Base-by-base conservation (phyloP, 2,329 filamentous ascomycete species). In the Colletotrichum melonis region DNA sequence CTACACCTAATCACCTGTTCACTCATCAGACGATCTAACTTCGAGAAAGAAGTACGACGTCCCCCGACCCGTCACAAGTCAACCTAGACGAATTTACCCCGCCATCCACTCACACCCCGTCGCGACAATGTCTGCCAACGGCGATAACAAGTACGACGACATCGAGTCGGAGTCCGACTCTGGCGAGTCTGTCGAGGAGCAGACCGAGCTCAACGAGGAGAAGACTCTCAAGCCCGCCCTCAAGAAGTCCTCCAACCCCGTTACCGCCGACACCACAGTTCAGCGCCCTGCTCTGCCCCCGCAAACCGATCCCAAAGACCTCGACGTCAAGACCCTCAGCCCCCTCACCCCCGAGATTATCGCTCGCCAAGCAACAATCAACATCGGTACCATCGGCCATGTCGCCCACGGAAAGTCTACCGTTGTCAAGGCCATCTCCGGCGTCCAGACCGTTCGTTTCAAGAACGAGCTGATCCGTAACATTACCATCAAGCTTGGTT, bases 391-490 rank as follows among this genome's bases (percentile, higher is more conserved):
- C 75, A 98, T 99, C 84, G 96, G 96, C 69, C 97, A 98, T 84
- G 96, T 98, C 89, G 97, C 97, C 81, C 96, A 98, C 93, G 96
- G 96, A 82, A 98, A 98, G 85, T 98, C 95, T 75, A 99, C 97
- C 26, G 97, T 99, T 63, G 97, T 99, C 80, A 99, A 99, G 90
- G 97, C 97, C 80, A 98, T 99, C 80, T 98, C 97, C 1, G 97
- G 97, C 75, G 97, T 99, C 76, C 97, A 99, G 90, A 99, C 97
- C 22, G 97, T 99, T 81, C 92, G 97, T 78, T 99, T 99, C 90
- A 99, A 99, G 93, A 99, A 98, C 88, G 97, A 99, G 87, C 88
- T 98, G 86, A 97, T 98, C 87, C 91, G 97, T 81, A 99, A 99
- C 85, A 99, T 99, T 81, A 99, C 97, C 80, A 99, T 99, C 89